phyloP scores from a whole-genome alignment of 2,329 filamentous ascomycete genomes.

The Fusarium citri region DNA sequence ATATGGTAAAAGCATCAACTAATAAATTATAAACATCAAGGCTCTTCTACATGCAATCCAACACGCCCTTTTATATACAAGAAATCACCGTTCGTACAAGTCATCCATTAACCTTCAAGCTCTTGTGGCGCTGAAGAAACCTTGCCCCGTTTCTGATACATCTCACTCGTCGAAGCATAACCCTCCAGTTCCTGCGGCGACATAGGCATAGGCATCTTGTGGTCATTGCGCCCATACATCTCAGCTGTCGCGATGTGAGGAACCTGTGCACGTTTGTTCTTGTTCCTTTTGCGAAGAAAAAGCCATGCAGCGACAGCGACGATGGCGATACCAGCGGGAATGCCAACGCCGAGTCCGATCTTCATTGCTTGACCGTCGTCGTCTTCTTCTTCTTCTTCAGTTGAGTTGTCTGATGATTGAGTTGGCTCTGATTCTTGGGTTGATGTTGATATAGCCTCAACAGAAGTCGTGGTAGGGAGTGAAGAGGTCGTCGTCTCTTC shows the following conservation, averaged over 20 bases:
- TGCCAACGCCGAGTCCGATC: slow-evolving; percentile 24
- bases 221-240: not conserved
- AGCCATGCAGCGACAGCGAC: slow-evolving; percentile 1
- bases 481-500: not conserved
- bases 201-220: not conserved
- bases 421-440: not conserved
- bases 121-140: not conserved
- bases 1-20: not conserved
- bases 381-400: not conserved
- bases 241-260: not conserved
- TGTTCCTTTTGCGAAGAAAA: not conserved
- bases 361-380: slow-evolving; percentile 2
- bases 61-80: too few species aligned
- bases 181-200: not conserved
- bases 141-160: not conserved
- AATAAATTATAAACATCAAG: too few species aligned
- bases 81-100: too few species aligned
- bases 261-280: not conserved
- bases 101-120: not conserved
- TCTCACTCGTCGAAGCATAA: not conserved
- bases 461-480: not conserved
- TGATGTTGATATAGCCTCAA: not conserved
- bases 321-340: slow-evolving; percentile 7
- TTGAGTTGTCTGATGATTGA: not conserved
- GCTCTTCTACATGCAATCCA: not conserved